A percentile compares a stretch with the other conserved stretches of the same genome.
Evolutionary conservation across 805 yeast genomes (phyloP).

Genomic region (Candida tibetensis): DNA sequence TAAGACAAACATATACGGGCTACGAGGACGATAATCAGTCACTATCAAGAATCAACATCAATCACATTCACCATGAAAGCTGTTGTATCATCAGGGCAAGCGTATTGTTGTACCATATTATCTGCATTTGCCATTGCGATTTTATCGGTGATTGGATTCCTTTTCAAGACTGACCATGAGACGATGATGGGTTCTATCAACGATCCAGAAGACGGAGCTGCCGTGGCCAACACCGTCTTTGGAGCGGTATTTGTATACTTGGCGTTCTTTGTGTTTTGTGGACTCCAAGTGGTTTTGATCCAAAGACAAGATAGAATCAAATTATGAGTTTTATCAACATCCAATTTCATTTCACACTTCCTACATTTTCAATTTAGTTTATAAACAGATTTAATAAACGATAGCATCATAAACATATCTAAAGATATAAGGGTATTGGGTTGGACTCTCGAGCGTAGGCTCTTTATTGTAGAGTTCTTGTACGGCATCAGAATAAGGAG

Average conservation of each 20-base stretch:
- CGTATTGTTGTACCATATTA: constrained; percentile 92
- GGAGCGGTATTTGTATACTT: constrained; percentile 85
- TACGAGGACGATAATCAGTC: not conserved
- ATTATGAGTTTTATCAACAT: constrained; percentile 17
- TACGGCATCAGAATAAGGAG: too few species aligned
- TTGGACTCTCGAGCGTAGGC: too few species aligned
- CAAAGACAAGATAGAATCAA: constrained; percentile 65
- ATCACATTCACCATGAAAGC: constrained; percentile 40
- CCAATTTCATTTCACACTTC: constrained; percentile 2
- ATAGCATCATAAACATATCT: too few species aligned
- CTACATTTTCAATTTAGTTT: not conserved
- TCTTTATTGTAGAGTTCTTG: too few species aligned
- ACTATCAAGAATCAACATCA: not conserved
- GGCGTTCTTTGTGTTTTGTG: constrained; percentile 83
- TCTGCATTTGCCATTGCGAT: constrained; percentile 92
- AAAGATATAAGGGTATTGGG: too few species aligned
- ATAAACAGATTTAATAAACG: not conserved
- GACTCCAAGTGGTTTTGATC: constrained; percentile 70
- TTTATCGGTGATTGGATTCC: constrained; percentile 75
- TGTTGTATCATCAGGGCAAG: constrained; percentile 63
- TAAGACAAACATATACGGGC: not conserved
- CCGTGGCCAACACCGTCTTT: constrained; percentile 87
- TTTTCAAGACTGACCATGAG: constrained; percentile 80
- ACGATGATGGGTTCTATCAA: constrained; percentile 87
- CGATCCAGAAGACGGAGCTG: constrained; percentile 91